Base-by-base conservation (phyloP, 768 basidiomycete species). In the Pisolithus marmoratus region DNA sequence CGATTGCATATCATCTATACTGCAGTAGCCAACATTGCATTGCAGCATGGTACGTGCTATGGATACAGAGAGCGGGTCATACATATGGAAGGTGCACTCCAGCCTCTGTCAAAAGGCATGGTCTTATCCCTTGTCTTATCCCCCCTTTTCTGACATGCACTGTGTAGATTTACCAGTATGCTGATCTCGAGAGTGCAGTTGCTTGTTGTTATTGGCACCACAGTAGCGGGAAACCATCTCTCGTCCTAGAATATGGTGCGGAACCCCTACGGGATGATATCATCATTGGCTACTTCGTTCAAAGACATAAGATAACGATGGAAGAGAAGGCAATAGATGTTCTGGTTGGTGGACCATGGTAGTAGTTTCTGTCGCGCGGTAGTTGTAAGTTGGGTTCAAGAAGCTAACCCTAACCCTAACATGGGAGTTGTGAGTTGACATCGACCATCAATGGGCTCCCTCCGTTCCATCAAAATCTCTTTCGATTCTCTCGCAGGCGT, bases 401-500 rank as follows among this genome's bases (percentile, higher is more conserved):
- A 8, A n/a, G 17, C 4, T 40, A 8, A 40, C 38, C 20, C 41
- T 42, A 42, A 42, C 41, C 41, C 41, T 42, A 42, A 14, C 41
- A 42, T 42, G 23, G 41, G 41, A 34, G 34, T 34, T 15, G 40
- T 22, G 40, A 14, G 20, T 19, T 41, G 19, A 19, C 40, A 8
- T 19, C 40, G 4, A 41, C 9, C 37, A 17, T 27, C 41, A 11
- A 54, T 54, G 53, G 23, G n/a, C 27, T 46, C 44, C 9, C 31
- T 43, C 14, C 46, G 47, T n/a, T 38, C 49, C 24, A 56, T 69
- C 40, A 52, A 54, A 38, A 75, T 87, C 37, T 65, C 68, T 6
- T 85, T 81, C 54, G 82, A 85, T 46, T 73, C 71, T 0, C 74
- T 90, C 8, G 79, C 82, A n/a, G 75, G 85, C 47, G 85, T 83